These are phyloP conservation scores for Talaromyces sp. DNA, from an alignment of 2,329 filamentous ascomycete species.

Conservation along the genomic window DNA sequence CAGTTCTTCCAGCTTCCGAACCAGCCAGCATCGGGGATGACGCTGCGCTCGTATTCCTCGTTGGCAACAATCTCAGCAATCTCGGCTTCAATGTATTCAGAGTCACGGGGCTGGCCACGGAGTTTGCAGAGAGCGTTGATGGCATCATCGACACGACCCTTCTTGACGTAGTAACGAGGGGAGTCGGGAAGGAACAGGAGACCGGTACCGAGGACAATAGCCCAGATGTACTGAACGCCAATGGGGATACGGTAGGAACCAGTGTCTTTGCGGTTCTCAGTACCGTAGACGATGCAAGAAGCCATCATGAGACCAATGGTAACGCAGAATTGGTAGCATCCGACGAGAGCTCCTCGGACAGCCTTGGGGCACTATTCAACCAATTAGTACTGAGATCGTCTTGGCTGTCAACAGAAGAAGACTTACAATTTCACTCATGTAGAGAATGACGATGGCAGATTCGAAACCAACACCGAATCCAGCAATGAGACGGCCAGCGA, in stretches of 20 bases:
- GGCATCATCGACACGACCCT: constrained; percentile 65
- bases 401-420: not conserved
- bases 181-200: constrained; percentile 78
- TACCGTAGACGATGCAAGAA: constrained; percentile 69
- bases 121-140: constrained; percentile 61
- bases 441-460: constrained; percentile 74
- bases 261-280: constrained; percentile 59
- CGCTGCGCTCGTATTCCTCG: constrained; percentile 73
- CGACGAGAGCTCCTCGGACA: constrained; percentile 75
- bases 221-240: constrained; percentile 75
- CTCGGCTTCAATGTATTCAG: constrained; percentile 72
- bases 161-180: constrained; percentile 80
- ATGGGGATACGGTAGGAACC: constrained; percentile 78
- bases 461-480: constrained; percentile 78
- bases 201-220: constrained; percentile 67
- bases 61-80: constrained; percentile 87
- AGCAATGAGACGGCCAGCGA: constrained; percentile 70
- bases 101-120: constrained; percentile 69
- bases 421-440: constrained; percentile 74
- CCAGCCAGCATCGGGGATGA: constrained; percentile 64
- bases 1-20: constrained; percentile 65
- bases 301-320: constrained; percentile 75
- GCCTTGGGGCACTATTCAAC: constrained; percentile 53
- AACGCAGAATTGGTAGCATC: constrained; percentile 79
- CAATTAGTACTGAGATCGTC: not conserved